Conservation (phyloP, 2,329 filamentous ascomycete genomes). For the Huntiella savannae region DNA sequence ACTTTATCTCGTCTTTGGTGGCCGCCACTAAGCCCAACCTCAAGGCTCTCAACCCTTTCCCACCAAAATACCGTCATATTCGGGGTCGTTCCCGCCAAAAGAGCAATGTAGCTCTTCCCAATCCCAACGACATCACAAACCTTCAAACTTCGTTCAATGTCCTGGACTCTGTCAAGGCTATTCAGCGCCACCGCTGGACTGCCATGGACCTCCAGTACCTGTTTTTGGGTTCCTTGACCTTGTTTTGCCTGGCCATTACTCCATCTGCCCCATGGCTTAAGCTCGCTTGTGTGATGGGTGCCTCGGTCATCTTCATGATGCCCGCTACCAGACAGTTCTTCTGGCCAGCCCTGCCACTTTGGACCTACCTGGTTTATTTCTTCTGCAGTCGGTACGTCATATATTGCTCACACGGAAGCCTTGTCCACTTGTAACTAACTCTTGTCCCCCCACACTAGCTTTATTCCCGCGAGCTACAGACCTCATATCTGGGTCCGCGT, state of each 20-base stretch:
- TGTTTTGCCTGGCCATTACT: slow-evolving; percentile 72
- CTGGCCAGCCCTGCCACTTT: slow-evolving; percentile 67
- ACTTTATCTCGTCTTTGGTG: slow-evolving; percentile 20
- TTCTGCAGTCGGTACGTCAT: slow-evolving; percentile 71
- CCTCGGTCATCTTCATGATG: slow-evolving; percentile 54
- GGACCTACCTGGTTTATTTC: slow-evolving; percentile 77
- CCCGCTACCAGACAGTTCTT: slow-evolving; percentile 83
- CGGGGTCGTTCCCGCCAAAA: slow-evolving; percentile 23
- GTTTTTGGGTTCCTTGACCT: slow-evolving; percentile 49
- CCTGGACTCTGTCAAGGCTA: slow-evolving; percentile 52
- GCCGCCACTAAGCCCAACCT: slow-evolving; percentile 23
- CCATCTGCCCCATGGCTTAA: slow-evolving; percentile 66
- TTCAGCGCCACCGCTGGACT: slow-evolving; percentile 64
- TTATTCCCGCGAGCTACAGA: slow-evolving; percentile 73
- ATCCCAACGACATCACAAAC: slow-evolving; percentile 44
- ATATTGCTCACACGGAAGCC: not conserved
- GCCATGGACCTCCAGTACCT: slow-evolving; percentile 73
- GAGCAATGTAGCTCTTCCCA: slow-evolving; percentile 18
- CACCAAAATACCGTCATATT: slow-evolving; percentile 22
- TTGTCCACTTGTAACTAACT: not conserved
- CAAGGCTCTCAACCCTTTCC: slow-evolving; percentile 24
- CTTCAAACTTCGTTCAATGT: slow-evolving; percentile 72
- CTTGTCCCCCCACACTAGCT: slow-evolving; percentile 31
- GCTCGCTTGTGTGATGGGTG: slow-evolving; percentile 46
- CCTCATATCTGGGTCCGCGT: slow-evolving; percentile 93